Percentiles rank a stretch among this genome's conserved stretches.
Conservation (phyloP, 2,329 filamentous ascomycete species). For the Fusarium caatingaense region DNA sequence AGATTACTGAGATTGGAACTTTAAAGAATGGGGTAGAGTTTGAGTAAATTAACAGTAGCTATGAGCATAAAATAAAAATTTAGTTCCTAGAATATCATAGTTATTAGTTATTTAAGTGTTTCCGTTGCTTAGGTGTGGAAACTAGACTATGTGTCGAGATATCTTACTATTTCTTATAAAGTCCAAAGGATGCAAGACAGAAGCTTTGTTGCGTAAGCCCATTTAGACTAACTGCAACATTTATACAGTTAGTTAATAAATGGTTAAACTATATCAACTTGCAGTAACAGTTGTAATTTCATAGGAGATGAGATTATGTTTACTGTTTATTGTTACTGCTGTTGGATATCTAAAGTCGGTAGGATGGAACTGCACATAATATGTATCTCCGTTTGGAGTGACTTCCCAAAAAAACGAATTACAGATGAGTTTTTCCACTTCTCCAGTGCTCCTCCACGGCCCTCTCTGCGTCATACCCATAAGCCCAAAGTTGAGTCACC, state of each 20-base stretch:
- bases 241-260: accelerated
- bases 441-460: neutral
- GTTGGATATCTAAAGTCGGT: accelerated
- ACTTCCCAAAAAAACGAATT: accelerated
- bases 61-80: neutral
- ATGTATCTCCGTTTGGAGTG: accelerated
- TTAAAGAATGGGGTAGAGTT: constrained; percentile 49
- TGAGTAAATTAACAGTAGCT: neutral
- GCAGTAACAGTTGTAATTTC: accelerated
- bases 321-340: accelerated
- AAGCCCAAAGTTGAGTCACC: constrained; percentile 4
- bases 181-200: accelerated
- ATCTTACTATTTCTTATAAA: accelerated
- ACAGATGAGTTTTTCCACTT: accelerated
- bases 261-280: neutral
- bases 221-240: accelerated
- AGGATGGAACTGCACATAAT: accelerated
- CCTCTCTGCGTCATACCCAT: constrained; percentile 6
- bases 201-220: accelerated
- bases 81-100: neutral
- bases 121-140: too few relatives aligned
- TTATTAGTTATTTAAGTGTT: too few relatives aligned
- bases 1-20: constrained; percentile 55
- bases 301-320: neutral
- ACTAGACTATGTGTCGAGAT: neutral